Base-by-base conservation (phyloP, 1,284 basidiomycete species). In the Schizopora paradoxa region DNA sequence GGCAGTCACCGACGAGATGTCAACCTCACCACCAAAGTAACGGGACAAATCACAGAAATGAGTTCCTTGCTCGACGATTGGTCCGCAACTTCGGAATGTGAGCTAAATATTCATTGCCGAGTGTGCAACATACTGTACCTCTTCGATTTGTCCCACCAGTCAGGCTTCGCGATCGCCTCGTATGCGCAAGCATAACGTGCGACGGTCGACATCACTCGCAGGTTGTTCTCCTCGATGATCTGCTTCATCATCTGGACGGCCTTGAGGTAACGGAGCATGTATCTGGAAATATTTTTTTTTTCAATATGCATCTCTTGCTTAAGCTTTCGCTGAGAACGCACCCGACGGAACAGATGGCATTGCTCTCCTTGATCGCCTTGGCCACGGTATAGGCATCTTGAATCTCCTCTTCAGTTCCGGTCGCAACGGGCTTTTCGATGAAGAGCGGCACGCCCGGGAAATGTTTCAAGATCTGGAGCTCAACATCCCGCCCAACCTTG, bases 171-270 rank as follows among this genome's bases (percentile, higher is more conserved):
- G 54, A 95, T 93, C 18, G 81, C 72, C 66, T 91, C 82, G 62
- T 96, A 97, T 18, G 95, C 94, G 64, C 87, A 90, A 29, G 92
- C 91, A 68, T 98, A 98, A 53, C 94, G 87, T 6, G 93, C 94
- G 56, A 94, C 86, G 44, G 94, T 97, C 42, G 88, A 79, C 94
- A 99, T 98, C 48, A 99, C 93, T n/a, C 86, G 88, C 50, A 98
- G 76, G 61, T 93, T 79, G 66, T 97, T 96, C 53, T 95, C 92
- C 59, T 91, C 76, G 61, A 98, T 89, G 63, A 98, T 94, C 53
- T 86, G 78, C 70, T 98, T 97, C 91, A 99, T 98, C 78, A 87
- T 88, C 69, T 98, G 95, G 16, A 96, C 91, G 41, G 91, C 93
- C 65, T 86, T 88, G 58, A 95, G 75, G 69, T 96, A 96, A 51